Evolutionary conservation across 768 basidiomycete genomes (phyloP), one percentile per base, ranked within the genome.

Genomic region (Cytidiella melzeri): DNA sequence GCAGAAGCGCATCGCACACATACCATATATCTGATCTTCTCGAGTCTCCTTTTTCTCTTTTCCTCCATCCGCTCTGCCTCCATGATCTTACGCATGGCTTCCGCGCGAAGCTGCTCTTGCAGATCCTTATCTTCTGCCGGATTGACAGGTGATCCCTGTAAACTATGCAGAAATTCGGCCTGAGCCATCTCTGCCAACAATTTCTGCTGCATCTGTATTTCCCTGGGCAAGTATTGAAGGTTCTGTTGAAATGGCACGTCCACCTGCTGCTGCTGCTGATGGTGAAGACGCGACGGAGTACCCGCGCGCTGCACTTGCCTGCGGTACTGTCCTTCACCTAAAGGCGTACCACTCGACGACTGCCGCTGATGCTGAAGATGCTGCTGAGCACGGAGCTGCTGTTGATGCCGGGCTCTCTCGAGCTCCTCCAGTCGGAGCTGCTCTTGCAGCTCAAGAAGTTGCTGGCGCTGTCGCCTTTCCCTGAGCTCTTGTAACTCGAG

Each of bases 21-120:
- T 58, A 85, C 92, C 88, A 94, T 93, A 55, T 88, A 82, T 19
- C 87, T 84, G 55, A 95, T 92, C 67, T 95, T 95, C 34, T 79
- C 77, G 18, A 87, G 86, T 57, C 86, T 87, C 38, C 81, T 73
- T 51, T 89, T 77, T 39, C 92, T 77, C 60, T 82, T 89, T 66
- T 84, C 84, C 60, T 94, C 92, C 81, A 87, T 82, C 59, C 76
- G 79, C 66, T 94, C 94, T 0, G 94, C 84, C 65, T 92, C 90
- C 64, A 90, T 77, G 55, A 97, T 94, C 70, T 93, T 85, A 51
- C 86, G 80, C 79, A 87, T 85, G 1, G 89, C 90, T 61, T 91
- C 88, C 13, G 73, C 73, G 54, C 85, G 74, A 34, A 92, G 65
- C 4, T 81, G 77, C 52, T 89, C 89, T 60, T 84, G 83, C 50